phyloP scores from a whole-genome alignment of 495 filamentous ascomycete species.

The Talaromyces proteolyticus region DNA sequence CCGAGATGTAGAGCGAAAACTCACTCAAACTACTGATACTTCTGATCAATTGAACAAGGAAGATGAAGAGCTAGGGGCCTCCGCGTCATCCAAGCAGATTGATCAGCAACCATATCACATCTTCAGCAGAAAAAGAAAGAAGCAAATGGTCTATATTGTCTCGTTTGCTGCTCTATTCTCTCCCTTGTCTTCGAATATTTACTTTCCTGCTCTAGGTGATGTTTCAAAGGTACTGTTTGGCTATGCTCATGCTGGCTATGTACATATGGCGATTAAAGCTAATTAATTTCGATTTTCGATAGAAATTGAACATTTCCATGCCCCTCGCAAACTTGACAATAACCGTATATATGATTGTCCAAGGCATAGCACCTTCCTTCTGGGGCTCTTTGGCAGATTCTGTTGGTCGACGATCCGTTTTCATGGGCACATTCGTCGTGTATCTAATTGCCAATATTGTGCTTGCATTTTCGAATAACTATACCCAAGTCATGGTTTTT shows the following conservation, averaged over 20 bases:
- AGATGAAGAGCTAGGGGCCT: background rate
- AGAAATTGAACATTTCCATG: constrained; percentile 26
- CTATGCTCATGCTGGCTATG: background rate
- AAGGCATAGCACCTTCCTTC: constrained; percentile 37
- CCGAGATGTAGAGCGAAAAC: background rate
- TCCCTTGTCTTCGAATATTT: constrained; percentile 71
- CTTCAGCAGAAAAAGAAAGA: constrained; percentile 51
- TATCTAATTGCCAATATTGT: constrained; percentile 52
- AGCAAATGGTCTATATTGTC: constrained; percentile 59
- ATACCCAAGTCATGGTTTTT: constrained; percentile 54
- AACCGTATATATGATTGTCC: constrained; percentile 38
- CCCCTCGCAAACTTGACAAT: constrained; percentile 27
- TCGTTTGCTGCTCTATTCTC: constrained; percentile 43
- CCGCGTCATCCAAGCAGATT: background rate
- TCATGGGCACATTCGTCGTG: constrained; percentile 33
- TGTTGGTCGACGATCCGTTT: constrained; percentile 32
- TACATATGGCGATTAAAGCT: background rate
- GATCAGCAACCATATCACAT: constrained; percentile 34
- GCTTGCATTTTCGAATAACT: constrained; percentile 54
- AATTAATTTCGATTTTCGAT: background rate
- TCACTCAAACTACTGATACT: background rate
- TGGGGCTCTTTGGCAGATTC: constrained; percentile 37
- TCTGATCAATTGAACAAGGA: background rate
- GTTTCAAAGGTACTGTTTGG: background rate
- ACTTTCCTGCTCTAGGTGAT: constrained; percentile 60